Percentiles rank a stretch among this genome's conserved stretches.
These are phyloP conservation scores for Eucalyptus microcorys DNA, from an alignment of 345 rosid species.

Conservation along the genomic window DNA sequence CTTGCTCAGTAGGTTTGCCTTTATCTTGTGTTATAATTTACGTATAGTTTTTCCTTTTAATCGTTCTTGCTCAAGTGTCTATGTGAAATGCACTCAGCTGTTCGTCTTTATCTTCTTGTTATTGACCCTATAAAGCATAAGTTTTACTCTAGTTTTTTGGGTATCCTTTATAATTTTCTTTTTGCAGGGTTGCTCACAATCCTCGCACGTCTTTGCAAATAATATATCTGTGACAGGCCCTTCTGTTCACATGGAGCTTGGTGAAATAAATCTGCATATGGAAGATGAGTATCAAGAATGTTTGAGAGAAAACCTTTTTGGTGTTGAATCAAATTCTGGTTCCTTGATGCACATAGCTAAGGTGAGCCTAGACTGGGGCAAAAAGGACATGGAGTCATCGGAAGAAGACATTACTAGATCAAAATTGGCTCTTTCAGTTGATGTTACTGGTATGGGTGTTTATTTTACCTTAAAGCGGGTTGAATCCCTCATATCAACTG, in stretches of 20 bases:
- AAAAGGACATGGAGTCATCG: constrained; percentile 51
- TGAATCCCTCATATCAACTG: constrained; percentile 60
- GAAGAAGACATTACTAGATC: constrained; percentile 48
- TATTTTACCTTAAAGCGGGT: constrained; percentile 61
- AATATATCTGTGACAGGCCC: constrained; percentile 71
- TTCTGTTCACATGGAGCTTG: constrained; percentile 83
- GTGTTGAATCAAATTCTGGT: constrained; percentile 88
- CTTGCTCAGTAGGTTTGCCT: not conserved
- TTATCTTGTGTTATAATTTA: not conserved
- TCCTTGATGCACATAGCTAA: constrained; percentile 81
- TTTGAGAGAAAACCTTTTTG: constrained; percentile 69
- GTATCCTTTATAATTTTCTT: not conserved
- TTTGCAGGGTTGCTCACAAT: constrained; percentile 84
- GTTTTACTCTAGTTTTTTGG: not conserved
- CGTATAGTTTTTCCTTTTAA: not conserved
- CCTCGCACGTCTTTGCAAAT: constrained; percentile 89
- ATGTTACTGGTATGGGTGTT: constrained; percentile 80
- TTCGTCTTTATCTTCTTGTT: not conserved
- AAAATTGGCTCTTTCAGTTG: constrained; percentile 71
- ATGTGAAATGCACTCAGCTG: not conserved
- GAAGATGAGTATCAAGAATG: constrained; percentile 94
- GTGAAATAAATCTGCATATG: constrained; percentile 87
- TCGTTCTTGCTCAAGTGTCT: not conserved
- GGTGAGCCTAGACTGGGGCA: constrained; percentile 91
- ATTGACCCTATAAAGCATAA: not conserved